Evolutionary conservation across 495 filamentous ascomycete species (phyloP).

Genomic region (Podospora pseudocomata): DNA sequence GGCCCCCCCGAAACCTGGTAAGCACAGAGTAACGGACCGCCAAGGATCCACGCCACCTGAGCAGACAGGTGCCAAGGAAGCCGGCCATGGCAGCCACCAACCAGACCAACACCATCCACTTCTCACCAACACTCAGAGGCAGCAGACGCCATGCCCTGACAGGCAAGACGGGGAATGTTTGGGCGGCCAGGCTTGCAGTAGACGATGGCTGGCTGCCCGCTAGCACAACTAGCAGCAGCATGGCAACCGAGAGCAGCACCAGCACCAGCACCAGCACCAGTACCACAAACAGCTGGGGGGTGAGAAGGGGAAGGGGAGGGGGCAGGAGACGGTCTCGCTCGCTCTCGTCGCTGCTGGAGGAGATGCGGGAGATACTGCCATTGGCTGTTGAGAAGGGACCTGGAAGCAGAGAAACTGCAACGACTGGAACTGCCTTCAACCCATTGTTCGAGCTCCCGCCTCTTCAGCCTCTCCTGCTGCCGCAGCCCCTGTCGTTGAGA

Average conservation of each 20-base stretch:
- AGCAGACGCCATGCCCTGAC: slow-evolving; percentile 4
- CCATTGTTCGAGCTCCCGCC: background rate
- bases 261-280: slow-evolving; percentile 7
- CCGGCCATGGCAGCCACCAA: background rate
- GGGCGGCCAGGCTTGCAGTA: slow-evolving; percentile 2
- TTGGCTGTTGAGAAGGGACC: background rate
- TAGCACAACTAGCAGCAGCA: slow-evolving; percentile 6
- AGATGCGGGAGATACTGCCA: background rate
- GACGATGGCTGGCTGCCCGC: slow-evolving; percentile 3
- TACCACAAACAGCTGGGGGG: background rate
- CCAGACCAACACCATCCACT: background rate
- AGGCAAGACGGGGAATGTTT: background rate
- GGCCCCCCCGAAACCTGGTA: background rate
- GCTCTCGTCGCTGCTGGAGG: slow-evolving; percentile 2
- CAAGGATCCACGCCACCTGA: slow-evolving; percentile 3
- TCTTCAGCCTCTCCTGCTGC: background rate
- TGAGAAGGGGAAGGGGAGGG: background rate
- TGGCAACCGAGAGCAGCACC: background rate
- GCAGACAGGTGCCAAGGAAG: background rate
- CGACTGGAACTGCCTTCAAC: background rate
- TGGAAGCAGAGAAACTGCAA: background rate
- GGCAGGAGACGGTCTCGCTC: slow-evolving; percentile 3
- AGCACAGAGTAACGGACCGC: background rate
- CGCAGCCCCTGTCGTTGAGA: background rate
- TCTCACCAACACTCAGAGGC: background rate